Evolutionary conservation across 192 early-diverging fungal genomes (phyloP).

Genomic region (Backusella macrospora): DNA sequence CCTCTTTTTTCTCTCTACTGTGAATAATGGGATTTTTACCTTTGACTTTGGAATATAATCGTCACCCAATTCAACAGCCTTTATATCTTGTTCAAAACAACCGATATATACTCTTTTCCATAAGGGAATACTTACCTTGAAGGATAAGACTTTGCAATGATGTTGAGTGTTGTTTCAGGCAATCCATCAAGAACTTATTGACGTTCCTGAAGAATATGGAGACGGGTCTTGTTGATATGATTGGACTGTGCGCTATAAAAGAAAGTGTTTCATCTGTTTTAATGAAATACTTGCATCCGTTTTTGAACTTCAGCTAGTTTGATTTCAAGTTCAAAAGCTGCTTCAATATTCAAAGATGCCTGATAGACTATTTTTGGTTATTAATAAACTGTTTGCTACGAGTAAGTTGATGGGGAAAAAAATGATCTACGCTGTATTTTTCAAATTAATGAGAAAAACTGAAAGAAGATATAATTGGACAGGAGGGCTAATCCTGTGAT

Average conservation of each 20-base stretch:
- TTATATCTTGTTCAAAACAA: conserved; percentile 72
- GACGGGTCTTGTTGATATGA: conserved; percentile 94
- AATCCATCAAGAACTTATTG: conserved; percentile 86
- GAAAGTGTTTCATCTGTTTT: not conserved
- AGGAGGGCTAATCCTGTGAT: too few species aligned
- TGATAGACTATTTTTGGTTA: conserved; percentile 94
- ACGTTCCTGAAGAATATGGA: conserved; percentile 84
- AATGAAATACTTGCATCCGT: conserved; percentile 69
- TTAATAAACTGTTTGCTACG: too few species aligned
- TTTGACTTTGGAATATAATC: conserved; percentile 70
- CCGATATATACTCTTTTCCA: conserved; percentile 78
- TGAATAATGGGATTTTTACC: conserved; percentile 36
- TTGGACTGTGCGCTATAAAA: conserved; percentile 83
- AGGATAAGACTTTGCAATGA: conserved; percentile 74
- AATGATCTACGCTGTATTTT: too few species aligned
- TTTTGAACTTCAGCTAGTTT: conserved; percentile 97
- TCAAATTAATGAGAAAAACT: too few species aligned
- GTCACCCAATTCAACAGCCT: conserved; percentile 57
- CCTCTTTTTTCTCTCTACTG: not conserved
- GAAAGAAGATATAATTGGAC: too few species aligned
- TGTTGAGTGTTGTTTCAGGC: conserved; percentile 68
- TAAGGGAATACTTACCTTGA: conserved; percentile 87
- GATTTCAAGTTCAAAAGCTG: conserved; percentile 92
- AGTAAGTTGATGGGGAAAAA: too few species aligned
- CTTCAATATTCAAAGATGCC: conserved; percentile 97